Evolutionary conservation across 768 basidiomycete genomes (phyloP).

Genomic region (Tricholoma matsutake): DNA sequence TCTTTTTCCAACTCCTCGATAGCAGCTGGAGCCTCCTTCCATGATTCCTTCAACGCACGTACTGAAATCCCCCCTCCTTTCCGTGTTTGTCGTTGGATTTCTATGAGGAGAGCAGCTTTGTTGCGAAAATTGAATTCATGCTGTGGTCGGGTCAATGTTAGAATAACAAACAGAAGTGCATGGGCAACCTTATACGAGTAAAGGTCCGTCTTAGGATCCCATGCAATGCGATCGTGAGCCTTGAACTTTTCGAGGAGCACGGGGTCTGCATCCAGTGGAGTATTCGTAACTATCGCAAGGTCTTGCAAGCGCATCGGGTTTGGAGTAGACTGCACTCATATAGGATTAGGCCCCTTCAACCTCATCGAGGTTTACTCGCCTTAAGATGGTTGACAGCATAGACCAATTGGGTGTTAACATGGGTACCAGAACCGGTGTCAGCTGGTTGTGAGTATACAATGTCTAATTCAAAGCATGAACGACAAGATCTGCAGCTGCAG

Average conservation of each 20-base stretch:
- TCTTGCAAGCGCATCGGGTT: constrained; percentile 88
- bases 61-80: constrained; percentile 86
- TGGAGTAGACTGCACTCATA: constrained; percentile 48
- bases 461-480: constrained; percentile 38
- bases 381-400: constrained; percentile 83
- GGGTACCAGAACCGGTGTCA: constrained; percentile 76
- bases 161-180: background rate
- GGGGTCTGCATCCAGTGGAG: constrained; percentile 70
- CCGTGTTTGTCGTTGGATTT: constrained; percentile 82
- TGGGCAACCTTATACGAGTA: constrained; percentile 78
- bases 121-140: constrained; percentile 85
- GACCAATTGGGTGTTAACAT: constrained; percentile 85
- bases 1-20: constrained; percentile 90
- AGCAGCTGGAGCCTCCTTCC: constrained; percentile 81
- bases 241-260: constrained; percentile 78
- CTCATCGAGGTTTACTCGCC: constrained; percentile 35
- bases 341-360: background rate
- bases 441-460: constrained; percentile 85
- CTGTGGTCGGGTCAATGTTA: constrained; percentile 34
- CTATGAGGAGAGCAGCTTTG: constrained; percentile 78
- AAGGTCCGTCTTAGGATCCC: constrained; percentile 80
- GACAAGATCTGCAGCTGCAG: constrained; percentile 8
- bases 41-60: constrained; percentile 82
- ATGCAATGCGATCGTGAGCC: constrained; percentile 73
- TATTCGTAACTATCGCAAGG: constrained; percentile 75